phyloP scores from a whole-genome alignment of 108 stramenopile genomes.

The Craspedostauros australis region DNA sequence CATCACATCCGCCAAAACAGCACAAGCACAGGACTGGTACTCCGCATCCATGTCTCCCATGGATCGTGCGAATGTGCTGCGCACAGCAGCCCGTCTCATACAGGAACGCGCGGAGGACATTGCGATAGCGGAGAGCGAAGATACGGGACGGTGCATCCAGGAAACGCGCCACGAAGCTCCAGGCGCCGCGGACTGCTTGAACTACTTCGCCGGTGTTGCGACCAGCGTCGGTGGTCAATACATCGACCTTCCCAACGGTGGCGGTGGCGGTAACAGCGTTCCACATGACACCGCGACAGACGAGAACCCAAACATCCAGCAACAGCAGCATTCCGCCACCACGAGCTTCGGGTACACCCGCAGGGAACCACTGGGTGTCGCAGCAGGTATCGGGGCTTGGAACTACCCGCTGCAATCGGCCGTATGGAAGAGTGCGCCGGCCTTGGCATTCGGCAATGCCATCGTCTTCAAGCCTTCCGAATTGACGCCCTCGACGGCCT shows the following conservation, averaged over 20 bases:
- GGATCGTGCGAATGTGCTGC: conserved; percentile 4
- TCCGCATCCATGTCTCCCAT: too few species aligned
- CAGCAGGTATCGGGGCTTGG: conserved; percentile 80
- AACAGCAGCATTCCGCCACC: too few species aligned
- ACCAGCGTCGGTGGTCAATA: conserved; percentile 13
- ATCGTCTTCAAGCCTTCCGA: conserved; percentile 89
- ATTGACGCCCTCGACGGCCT: conserved; percentile 68
- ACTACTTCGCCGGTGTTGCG: conserved; percentile 7
- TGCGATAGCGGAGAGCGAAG: conserved; percentile 34
- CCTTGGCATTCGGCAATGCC: conserved; percentile 82
- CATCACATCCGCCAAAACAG: too few species aligned
- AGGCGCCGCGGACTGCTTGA: conserved; percentile 24
- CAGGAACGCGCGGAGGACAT: conserved; percentile 4
- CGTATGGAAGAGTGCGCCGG: conserved; percentile 83
- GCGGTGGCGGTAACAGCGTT: too few species aligned
- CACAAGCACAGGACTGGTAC: too few species aligned
- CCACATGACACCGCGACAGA: too few species aligned
- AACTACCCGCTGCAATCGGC: conserved; percentile 84
- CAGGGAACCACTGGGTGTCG: conserved; percentile 79
- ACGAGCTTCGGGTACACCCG: conserved; percentile 26
- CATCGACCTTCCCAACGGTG: not conserved
- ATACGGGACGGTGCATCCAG: conserved; percentile 56
- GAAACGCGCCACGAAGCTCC: conserved; percentile 29
- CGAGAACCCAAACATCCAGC: too few species aligned
- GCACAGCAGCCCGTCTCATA: not conserved